Conservation (phyloP, 1,139 yeast genomes). For the Pichia sp. region DNA sequence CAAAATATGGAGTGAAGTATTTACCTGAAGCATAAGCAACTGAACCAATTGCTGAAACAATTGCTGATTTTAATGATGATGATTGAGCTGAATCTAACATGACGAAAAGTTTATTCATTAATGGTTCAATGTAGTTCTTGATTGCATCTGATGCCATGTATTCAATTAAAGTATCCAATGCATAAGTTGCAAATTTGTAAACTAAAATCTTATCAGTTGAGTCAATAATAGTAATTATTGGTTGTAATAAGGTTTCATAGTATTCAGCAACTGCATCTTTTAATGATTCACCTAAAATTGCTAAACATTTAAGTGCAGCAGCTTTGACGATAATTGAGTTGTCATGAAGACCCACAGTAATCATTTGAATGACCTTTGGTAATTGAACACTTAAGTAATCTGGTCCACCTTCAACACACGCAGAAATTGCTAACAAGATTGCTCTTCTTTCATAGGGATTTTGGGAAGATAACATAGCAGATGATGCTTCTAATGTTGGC, state of each 20-base stretch:
- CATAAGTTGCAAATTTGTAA: slow-evolving; percentile 85
- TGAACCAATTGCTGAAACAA: slow-evolving; percentile 94
- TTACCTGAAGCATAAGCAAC: slow-evolving; percentile 95
- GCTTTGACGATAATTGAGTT: slow-evolving; percentile 70
- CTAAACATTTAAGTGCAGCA: slow-evolving; percentile 78
- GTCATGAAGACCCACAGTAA: slow-evolving; percentile 75
- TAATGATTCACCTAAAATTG: slow-evolving; percentile 73
- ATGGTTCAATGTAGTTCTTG: slow-evolving; percentile 72
- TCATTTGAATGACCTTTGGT: slow-evolving; percentile 62
- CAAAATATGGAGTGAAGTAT: slow-evolving; percentile 78
- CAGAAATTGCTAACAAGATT: slow-evolving; percentile 74
- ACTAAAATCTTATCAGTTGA: slow-evolving; percentile 76
- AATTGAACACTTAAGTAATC: slow-evolving; percentile 78
- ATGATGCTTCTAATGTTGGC: slow-evolving; percentile 68
- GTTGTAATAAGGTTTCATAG: slow-evolving; percentile 77
- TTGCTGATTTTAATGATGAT: slow-evolving; percentile 70
- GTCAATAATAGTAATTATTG: slow-evolving; percentile 82
- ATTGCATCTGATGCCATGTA: slow-evolving; percentile 86
- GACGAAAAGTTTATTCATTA: slow-evolving; percentile 81
- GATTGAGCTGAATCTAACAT: slow-evolving; percentile 66
- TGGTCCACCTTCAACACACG: slow-evolving; percentile 88
- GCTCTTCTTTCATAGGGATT: slow-evolving; percentile 83
- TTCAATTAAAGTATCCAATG: slow-evolving; percentile 87
- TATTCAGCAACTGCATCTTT: slow-evolving; percentile 78
- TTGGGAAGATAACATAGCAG: slow-evolving; percentile 54